Conservation (phyloP, 768 basidiomycete genomes). For the Exidia glandulosa region DNA sequence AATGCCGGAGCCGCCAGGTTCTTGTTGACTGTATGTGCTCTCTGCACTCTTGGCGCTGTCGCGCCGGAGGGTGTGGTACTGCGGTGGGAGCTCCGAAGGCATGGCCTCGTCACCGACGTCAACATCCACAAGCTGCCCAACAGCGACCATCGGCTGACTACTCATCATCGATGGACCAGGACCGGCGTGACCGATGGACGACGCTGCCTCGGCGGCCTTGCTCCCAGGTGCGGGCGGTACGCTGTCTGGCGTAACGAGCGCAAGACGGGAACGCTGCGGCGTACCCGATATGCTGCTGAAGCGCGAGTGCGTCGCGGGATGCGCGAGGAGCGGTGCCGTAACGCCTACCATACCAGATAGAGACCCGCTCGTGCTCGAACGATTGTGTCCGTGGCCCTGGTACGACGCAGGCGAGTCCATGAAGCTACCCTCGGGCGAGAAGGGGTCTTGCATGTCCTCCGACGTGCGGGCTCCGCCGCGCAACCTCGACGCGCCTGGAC, state of each 20-base stretch:
- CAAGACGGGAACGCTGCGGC: background rate
- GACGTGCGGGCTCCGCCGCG: background rate
- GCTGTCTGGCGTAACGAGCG: background rate
- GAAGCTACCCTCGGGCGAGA: background rate
- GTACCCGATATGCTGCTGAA: background rate
- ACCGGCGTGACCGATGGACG: background rate
- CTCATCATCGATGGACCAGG: too few species aligned
- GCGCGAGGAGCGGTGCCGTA: background rate
- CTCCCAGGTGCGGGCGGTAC: background rate
- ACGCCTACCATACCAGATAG: too few species aligned
- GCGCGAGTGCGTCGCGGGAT: background rate
- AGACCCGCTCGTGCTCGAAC: too few species aligned
- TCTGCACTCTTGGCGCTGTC: background rate
- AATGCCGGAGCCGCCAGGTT: background rate
- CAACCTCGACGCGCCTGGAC: background rate
- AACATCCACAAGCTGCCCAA: background rate
- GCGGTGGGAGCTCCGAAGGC: background rate
- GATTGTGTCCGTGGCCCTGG: too few species aligned
- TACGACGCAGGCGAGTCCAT: background rate
- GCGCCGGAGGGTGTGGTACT: background rate
- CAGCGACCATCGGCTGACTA: background rate
- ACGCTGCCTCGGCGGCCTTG: background rate
- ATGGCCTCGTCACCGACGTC: background rate
- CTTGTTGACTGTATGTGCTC: background rate
- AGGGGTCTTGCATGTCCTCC: background rate